Evolutionary conservation across 805 yeast species (phyloP).

Genomic region (Candida easanensis): DNA sequence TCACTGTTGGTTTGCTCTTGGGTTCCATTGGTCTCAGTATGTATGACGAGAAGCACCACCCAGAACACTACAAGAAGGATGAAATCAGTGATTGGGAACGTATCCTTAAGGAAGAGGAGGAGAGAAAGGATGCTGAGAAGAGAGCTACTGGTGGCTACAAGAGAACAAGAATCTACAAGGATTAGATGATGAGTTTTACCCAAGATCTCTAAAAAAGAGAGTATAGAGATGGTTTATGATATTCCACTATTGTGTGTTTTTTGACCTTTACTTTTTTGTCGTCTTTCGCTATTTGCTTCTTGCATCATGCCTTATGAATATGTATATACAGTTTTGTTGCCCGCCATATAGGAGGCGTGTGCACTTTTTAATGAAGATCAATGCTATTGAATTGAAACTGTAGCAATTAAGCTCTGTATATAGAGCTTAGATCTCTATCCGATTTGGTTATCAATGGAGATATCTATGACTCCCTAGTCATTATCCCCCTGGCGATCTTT

Average conservation of each 20-base stretch:
- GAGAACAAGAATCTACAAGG: slow-evolving; percentile 36
- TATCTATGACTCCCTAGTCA: no score
- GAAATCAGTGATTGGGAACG: slow-evolving; percentile 45
- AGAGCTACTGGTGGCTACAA: slow-evolving; percentile 25
- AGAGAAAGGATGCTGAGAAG: slow-evolving; percentile 26
- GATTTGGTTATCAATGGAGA: no score
- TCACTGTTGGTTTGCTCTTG: slow-evolving; percentile 67
- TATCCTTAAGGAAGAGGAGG: slow-evolving; percentile 42
- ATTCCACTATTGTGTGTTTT: background rate
- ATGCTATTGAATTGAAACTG: no score
- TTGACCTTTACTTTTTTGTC: background rate
- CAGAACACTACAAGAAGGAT: slow-evolving; percentile 33
- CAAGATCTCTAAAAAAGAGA: no score
- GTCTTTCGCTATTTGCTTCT: no score
- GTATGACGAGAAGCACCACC: slow-evolving; percentile 58
- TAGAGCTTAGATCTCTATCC: no score
- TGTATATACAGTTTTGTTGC: slow-evolving; percentile 1
- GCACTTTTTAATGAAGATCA: background rate
- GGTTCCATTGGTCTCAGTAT: slow-evolving; percentile 66
- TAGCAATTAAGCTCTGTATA: no score
- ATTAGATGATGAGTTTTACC: slow-evolving; percentile 16
- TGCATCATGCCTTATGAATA: background rate
- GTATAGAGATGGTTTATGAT: background rate
- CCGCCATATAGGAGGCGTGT: no score
- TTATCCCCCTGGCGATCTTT: background rate